phyloP scores from a whole-genome alignment of 2,329 filamentous ascomycete genomes.

The Raffaelea arxii region DNA sequence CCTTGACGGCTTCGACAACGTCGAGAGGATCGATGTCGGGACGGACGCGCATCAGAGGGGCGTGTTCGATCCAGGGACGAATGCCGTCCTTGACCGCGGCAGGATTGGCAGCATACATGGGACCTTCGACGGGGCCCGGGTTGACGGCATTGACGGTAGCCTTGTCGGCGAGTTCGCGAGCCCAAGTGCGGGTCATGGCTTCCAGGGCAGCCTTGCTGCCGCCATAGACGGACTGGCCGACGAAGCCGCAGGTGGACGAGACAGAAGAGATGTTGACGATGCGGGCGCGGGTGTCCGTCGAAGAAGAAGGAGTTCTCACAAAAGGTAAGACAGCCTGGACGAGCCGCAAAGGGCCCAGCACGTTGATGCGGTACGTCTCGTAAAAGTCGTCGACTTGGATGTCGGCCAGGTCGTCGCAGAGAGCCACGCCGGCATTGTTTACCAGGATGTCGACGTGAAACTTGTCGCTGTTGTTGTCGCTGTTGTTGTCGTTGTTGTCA shows the following conservation, averaged over 20 bases:
- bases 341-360: slow-evolving; percentile 69
- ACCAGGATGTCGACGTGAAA: slow-evolving; percentile 74
- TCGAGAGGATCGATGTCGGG: slow-evolving; percentile 51
- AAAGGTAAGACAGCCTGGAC: slow-evolving; percentile 63
- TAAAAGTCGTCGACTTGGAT: slow-evolving; percentile 58
- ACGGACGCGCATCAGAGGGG: slow-evolving; percentile 55
- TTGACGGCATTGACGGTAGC: slow-evolving; percentile 49
- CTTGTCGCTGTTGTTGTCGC: slow-evolving; percentile 13
- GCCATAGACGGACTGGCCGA: slow-evolving; percentile 46
- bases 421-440: slow-evolving; percentile 71
- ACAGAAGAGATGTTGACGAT: slow-evolving; percentile 48
- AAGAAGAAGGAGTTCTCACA: slow-evolving; percentile 58
- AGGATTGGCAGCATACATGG: slow-evolving; percentile 38
- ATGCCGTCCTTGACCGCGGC: slow-evolving; percentile 32
- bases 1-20: slow-evolving; percentile 43
- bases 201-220: slow-evolving; percentile 49
- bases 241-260: slow-evolving; percentile 42
- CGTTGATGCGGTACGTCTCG: slow-evolving; percentile 68
- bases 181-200: slow-evolving; percentile 50
- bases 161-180: slow-evolving; percentile 42
- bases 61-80: slow-evolving; percentile 32
- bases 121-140: slow-evolving; percentile 44
- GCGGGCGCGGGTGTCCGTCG: slow-evolving; percentile 48
- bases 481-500: slow-evolving; percentile 16
- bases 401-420: slow-evolving; percentile 56